Base-by-base conservation (phyloP, 495 filamentous ascomycete species). In the Hyphodiscus hymeniophilus region DNA sequence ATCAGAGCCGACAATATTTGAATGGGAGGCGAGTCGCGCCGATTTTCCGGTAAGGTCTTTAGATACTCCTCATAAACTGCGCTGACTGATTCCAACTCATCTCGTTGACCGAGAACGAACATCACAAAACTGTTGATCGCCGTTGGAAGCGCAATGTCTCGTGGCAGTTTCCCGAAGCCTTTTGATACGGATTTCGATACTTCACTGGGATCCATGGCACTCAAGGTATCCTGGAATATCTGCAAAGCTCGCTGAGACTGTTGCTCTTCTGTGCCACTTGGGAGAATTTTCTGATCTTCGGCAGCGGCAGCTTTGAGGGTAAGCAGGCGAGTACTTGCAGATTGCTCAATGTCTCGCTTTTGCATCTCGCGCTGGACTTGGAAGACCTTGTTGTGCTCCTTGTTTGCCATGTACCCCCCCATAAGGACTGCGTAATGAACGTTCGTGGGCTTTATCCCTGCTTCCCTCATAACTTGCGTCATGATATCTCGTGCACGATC, bases 361-460 rank as follows among this genome's bases (percentile, higher is more conserved):
- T 65, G 24, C 69, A 86, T 82, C 35, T 71, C 65, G 11, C 66
- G 57, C 34, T 77, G 73, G 17, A 80, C 62, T 33, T 66, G 53
- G 43, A 77, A 70, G 7, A 78, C 75, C 60, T 71, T 75, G 11
- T 64, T 61, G 32, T 67, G 66, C 30, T 80, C 67, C 31, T 69
- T 62, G 31, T 60, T 63, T 26, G 56, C 65, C 36, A 83, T 58
- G 52, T 76, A 86, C 3, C 80, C 85, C 21, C 74, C 70, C 68
- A 92, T 79, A 21, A 91, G 63, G 4, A 88, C 75, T n/a, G 80
- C 72, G 60, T 87, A 94, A 60, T 95, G 88, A 10, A 83, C 71
- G 11, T 76, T 69, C 0, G 76, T 82, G 2, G 78, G 73, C 41
- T 73, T 65, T 20, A 89, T 67, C 5, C 73, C 66, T 6, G 71